Conservation (phyloP, 805 yeast species). For the Cyberlindnera lachancei region DNA sequence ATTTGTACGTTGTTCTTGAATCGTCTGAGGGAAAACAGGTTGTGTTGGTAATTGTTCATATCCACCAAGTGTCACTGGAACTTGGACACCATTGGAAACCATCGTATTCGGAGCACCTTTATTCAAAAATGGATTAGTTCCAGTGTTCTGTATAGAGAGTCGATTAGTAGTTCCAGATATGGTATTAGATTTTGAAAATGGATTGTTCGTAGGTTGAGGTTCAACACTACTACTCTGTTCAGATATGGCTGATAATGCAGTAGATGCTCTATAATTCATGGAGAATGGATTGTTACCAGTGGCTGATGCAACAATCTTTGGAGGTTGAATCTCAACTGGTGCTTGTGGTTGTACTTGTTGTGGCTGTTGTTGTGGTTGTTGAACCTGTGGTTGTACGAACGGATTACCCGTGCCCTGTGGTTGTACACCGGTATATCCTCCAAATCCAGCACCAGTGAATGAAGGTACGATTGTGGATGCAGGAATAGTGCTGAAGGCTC, state of each 20-base stretch:
- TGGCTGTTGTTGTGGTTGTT: conserved; percentile 8
- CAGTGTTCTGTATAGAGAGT: conserved; percentile 19
- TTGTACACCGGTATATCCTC: conserved; percentile 35
- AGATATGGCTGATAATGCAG: conserved; percentile 10
- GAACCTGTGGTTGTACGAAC: conserved; percentile 22
- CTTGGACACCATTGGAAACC: conserved; percentile 3
- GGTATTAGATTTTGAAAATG: conserved; percentile 16
- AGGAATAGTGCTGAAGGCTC: conserved; percentile 15
- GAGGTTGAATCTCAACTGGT: conserved; percentile 2
- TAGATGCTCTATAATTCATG: conserved; percentile 10
- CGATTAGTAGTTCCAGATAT: neutral
- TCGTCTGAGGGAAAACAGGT: conserved; percentile 65
- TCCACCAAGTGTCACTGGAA: conserved; percentile 58
- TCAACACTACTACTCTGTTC: conserved; percentile 4
- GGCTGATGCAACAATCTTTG: conserved; percentile 10
- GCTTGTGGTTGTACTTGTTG: conserved; percentile 5
- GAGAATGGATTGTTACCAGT: conserved; percentile 27
- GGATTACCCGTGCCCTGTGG: conserved; percentile 28
- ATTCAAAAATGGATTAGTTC: conserved; percentile 34
- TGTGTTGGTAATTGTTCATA: conserved; percentile 57
- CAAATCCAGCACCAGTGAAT: conserved; percentile 54
- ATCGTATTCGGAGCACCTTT: conserved; percentile 25
- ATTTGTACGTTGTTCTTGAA: conserved; percentile 30
- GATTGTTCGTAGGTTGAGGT: conserved; percentile 22
- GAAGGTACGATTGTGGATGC: conserved; percentile 21